phyloP scores from a whole-genome alignment of 495 filamentous ascomycete genomes.

The Viridothelium virens region DNA sequence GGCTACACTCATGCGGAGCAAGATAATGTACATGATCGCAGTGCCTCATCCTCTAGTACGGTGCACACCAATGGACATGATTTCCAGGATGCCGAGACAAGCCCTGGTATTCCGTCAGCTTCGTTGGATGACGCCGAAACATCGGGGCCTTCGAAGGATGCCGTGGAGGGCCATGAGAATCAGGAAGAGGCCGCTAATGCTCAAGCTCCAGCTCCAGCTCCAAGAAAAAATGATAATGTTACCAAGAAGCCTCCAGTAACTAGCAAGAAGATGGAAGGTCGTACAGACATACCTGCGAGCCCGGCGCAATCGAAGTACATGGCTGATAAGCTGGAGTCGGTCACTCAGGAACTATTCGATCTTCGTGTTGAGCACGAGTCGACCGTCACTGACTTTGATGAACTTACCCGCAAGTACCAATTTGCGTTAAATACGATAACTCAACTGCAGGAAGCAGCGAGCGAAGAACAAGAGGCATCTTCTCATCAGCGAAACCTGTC shows the following conservation, averaged over 20 bases:
- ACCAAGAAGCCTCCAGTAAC: neutral
- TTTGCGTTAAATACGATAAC: slow-evolving; percentile 74
- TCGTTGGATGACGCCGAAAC: neutral
- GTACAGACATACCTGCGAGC: slow-evolving; percentile 33
- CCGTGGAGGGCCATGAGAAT: neutral
- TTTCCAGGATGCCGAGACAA: slow-evolving; percentile 17
- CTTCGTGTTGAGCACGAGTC: slow-evolving; percentile 83
- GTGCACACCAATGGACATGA: slow-evolving; percentile 13
- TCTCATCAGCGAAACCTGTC: slow-evolving; percentile 22
- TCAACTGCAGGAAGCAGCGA: slow-evolving; percentile 74
- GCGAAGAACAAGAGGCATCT: slow-evolving; percentile 65
- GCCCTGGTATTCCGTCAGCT: slow-evolving; percentile 1
- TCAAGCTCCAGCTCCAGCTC: neutral
- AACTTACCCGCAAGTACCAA: slow-evolving; percentile 83
- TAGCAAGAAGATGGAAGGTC: neutral
- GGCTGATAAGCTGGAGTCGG: slow-evolving; percentile 83
- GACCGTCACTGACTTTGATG: slow-evolving; percentile 70
- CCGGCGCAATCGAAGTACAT: slow-evolving; percentile 79
- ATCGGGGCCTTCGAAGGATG: neutral
- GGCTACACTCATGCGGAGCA: slow-evolving; percentile 30
- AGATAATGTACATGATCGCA: slow-evolving; percentile 26
- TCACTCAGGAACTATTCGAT: slow-evolving; percentile 88
- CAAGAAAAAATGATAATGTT: neutral
- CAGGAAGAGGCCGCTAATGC: neutral
- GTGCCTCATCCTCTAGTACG: slow-evolving; percentile 20